Base-by-base conservation (phyloP, 2,329 filamentous ascomycete species). In the Gaeumannomyces tritici region DNA sequence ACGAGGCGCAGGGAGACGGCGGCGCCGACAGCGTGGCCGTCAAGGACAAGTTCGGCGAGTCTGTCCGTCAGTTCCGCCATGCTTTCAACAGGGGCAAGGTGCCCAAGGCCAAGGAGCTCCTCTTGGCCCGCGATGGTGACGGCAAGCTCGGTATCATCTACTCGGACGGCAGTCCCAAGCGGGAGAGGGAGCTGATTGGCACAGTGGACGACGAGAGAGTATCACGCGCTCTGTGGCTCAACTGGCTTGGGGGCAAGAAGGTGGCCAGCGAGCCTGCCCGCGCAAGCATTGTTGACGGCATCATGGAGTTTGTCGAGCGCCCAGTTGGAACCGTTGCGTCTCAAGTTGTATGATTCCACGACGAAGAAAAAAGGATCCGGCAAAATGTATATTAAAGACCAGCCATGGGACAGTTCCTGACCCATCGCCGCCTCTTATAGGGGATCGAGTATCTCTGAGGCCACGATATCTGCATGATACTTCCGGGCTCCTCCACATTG, bases 291-390 rank as follows among this genome's bases (percentile, higher is more conserved):
- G 89, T 96, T 4, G 86, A 96, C 59, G 95, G 95, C 0, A 83
- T 96, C 64, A 88, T 98, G 80, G 88, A 88, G 67, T 89, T 97
- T 75, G 91, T 95, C 1, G 90, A 92, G 74, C 79, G 93, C 66
- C 95, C 95, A 0, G 84, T 96, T 21, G 93, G 93, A 1, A 96
- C 91, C 0, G 88, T 96, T 1, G 90, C 91, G 60, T 84, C 90
- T 47, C 90, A 91, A 77, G 89, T 96, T 59, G 68, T 86, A 61
- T 69, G 59, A 63, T 54, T 55, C 29, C 2, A 11, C 51, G 28
- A 28, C 15, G n/a, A 35, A 35, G 4, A n/a, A 47, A 24, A 54
- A 60, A 57, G 31, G n/a, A 18, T 35, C 11, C 51, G 9, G 28
- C 18, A 12, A 55, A 26, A 12, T 47, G n/a, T 55, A 56, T 31